Base-by-base conservation (phyloP, 192 early-diverging fungal genomes). In the Linnemannia exigua region DNA sequence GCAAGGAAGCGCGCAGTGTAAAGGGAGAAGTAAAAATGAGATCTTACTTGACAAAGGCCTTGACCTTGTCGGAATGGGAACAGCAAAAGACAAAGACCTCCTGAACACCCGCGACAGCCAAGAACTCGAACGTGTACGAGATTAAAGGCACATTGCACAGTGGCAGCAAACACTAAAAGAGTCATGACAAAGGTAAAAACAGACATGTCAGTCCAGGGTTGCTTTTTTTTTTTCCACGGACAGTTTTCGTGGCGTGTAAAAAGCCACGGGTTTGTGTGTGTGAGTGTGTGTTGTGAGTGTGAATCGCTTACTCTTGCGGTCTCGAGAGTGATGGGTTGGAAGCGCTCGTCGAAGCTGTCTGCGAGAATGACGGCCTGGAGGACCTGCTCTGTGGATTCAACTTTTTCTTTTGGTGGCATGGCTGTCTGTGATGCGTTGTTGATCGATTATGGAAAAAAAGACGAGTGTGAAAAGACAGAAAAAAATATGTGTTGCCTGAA, bases 71-170 rank as follows among this genome's bases (percentile, higher is more conserved):
- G 14, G 95, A 88, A 86, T 98, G 97, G 19, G 94, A 90, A 72
- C 94, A 93, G 89, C 96, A 97, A 52, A 98, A 90, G 71, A 99
- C 82, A 77, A 95, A 95, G 25, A 98, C 91, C 80, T 98, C 96
- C 72, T 95, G 89, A 2, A 99, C 96, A 37, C 95, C 95, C 11
- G 96, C 94, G 7, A 93, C 89, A 9, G 97, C 97, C 33, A 99
- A 90, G 69, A 97, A 92, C 86, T 99, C 99, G 52, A 99, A 91
- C 1, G 97, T 97, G 84, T 99, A 99, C 84, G 99, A 97, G 79
- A 99, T 95, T 78, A 99, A 89, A 0, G 99, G 99, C 36, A 98
- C 95, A 87, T 99, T 99, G 89, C 94, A 96, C 33, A 99, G 91
- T 22, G 97, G 97, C 70, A 99, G 88, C 82, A 99, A 89, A 82